Base-by-base conservation (phyloP, 805 yeast genomes). In the Ogataea haglerorum region DNA sequence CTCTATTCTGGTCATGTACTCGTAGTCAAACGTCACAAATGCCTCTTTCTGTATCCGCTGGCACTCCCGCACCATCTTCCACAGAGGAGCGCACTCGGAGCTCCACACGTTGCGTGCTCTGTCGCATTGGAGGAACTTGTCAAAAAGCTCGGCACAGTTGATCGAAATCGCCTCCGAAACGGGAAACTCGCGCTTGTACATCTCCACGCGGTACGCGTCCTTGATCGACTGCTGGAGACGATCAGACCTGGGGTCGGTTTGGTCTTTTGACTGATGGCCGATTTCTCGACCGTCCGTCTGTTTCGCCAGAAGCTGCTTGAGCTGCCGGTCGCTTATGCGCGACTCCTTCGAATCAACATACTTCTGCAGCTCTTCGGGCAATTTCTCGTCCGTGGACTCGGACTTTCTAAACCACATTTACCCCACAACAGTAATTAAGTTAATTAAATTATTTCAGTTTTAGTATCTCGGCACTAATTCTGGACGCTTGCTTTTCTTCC, bases 121-220 rank as follows among this genome's bases (percentile, higher is more conserved):
- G 12, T 58, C 43, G 46, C 68, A 64, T 13, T 56, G 47, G 18
- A 58, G 43, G 35, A 56, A 61, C 24, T 32, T 30, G n/a, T 45
- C 34, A 32, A 60, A 65, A 5, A 61, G 45, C 38, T 64, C 69
- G 10, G 65, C 49, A 39, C 69, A 65, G 41, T 65, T 65, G 10
- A 55, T 53, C 4, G 54, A 40, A 2, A 61, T 57, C 2, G 62
- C 55, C 41, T 60, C 64, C 13, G 49, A 47, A 9, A 51, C 34
- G 2, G 57, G 51, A 35, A 60, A 51, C 19, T 51, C 51, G 19
- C 66, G 51, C 30, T 50, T 48, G 43, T 64, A 65, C 5, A 37
- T 46, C 3, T 60, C 61, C n/a, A 59, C n/a, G 5, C 31, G 17
- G 12, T 16, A 17, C 31, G 12, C n/a, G 1, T 17, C 31, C n/a